Conservation (phyloP, 768 basidiomycete species). For the Mycena floridula region DNA sequence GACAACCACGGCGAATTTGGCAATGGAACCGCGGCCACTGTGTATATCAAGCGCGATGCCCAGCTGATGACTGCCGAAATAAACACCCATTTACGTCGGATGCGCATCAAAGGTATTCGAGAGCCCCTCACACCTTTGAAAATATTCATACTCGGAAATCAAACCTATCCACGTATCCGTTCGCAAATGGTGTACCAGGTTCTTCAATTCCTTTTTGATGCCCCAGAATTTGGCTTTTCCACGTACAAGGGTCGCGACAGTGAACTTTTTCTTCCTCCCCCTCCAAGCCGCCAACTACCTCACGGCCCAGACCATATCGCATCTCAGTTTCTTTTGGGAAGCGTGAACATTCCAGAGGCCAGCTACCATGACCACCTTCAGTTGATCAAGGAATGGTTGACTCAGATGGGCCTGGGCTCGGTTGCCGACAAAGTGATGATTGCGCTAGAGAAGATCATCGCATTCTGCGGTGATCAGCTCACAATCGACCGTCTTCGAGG, state of each 20-base stretch:
- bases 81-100: constrained; percentile 16
- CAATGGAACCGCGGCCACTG: constrained; percentile 28
- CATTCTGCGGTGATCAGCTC: constrained; percentile 29
- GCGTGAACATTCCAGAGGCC: constrained; percentile 28
- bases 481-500: constrained; percentile 30
- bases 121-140: constrained; percentile 18
- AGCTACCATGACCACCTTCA: constrained; percentile 30
- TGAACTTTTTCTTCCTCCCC: constrained; percentile 9
- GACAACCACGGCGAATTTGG: constrained; percentile 29
- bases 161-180: constrained; percentile 10
- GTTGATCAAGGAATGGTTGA: constrained; percentile 25
- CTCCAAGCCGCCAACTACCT: constrained; percentile 20
- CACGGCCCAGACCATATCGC: constrained; percentile 19
- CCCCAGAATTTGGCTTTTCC: constrained; percentile 21
- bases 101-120: constrained; percentile 12
- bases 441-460: constrained; percentile 17
- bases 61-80: constrained; percentile 5
- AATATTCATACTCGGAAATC: constrained; percentile 12
- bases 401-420: constrained; percentile 18
- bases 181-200: constrained; percentile 12
- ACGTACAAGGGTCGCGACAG: constrained; percentile 17
- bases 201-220: constrained; percentile 19
- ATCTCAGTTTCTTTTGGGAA: constrained; percentile 28
- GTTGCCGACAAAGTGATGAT: constrained; percentile 16
- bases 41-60: constrained; percentile 23